Evolutionary conservation across 2,329 filamentous ascomycete species (phyloP).

Genomic region (Akanthomyces muscarius): DNA sequence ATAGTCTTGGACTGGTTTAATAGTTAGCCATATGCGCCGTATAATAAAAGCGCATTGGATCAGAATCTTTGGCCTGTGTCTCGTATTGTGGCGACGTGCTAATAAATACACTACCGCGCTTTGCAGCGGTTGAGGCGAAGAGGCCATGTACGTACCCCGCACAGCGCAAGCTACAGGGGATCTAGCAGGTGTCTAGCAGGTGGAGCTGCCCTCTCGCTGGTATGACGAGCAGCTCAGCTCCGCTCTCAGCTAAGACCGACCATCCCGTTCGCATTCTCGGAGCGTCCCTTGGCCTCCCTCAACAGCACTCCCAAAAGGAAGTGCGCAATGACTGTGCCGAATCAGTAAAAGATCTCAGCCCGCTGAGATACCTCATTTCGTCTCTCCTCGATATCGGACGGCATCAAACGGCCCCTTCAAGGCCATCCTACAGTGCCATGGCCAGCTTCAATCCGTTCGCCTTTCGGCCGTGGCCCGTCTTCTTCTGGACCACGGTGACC

Average conservation of each 20-base stretch:
- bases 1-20: background rate
- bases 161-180: background rate
- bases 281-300: background rate
- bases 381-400: background rate
- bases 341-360: background rate
- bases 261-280: background rate
- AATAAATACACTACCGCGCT: background rate
- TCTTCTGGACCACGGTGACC: conserved; percentile 68
- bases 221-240: conserved; percentile 12
- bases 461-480: conserved; percentile 78
- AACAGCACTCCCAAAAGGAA: background rate
- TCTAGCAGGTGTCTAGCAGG: background rate
- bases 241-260: background rate
- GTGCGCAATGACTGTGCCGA: conserved; percentile 3
- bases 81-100: no score
- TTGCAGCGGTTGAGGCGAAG: background rate
- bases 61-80: background rate
- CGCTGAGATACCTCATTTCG: background rate
- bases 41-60: conserved; percentile 1
- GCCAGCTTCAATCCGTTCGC: conserved; percentile 54
- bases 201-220: background rate
- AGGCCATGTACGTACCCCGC: background rate
- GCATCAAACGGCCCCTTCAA: background rate
- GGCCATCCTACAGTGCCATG: background rate
- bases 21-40: background rate